Conservation (phyloP, 1,139 yeast genomes). For the Pichia sp. region DNA sequence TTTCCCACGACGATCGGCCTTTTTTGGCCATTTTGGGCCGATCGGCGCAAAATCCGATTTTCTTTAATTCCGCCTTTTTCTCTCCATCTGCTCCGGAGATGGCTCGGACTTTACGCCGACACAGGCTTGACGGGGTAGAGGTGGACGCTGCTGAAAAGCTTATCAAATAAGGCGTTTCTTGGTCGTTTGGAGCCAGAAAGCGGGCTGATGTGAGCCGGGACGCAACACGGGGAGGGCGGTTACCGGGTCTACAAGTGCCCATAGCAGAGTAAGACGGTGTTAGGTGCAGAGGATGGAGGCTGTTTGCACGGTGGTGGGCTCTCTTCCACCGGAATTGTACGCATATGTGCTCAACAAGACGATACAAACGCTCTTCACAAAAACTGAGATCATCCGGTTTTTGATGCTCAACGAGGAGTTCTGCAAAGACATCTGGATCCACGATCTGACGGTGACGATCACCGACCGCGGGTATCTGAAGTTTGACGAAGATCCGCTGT, state of each 20-base stretch:
- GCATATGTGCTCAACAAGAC: constrained; percentile 1
- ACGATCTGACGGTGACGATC: not conserved
- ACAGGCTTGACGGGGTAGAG: not conserved
- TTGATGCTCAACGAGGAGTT: constrained; percentile 5
- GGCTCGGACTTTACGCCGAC: not conserved
- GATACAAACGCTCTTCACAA: constrained; percentile 3
- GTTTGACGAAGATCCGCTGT: constrained; percentile 4
- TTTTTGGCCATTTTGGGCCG: not conserved
- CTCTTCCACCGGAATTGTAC: constrained; percentile 5
- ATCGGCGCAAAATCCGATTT: constrained; percentile 1
- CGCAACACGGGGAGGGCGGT: not conserved
- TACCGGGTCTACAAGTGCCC: not conserved
- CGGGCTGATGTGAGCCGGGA: not conserved
- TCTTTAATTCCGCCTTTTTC: not conserved
- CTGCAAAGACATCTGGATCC: not conserved
- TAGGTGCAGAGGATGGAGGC: constrained; percentile 1
- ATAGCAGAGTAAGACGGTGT: not conserved
- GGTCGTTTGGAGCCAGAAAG: not conserved
- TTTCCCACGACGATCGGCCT: not conserved
- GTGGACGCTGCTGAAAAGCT: not conserved
- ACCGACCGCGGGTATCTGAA: not conserved
- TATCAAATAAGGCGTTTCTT: not conserved
- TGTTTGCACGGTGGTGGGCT: not conserved
- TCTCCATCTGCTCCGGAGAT: not conserved
- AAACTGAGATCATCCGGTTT: constrained; percentile 7